A percentile compares a stretch with the other conserved stretches of the same genome.
These are phyloP conservation scores for Xylogone sp. DNA, from an alignment of 2,329 filamentous ascomycete genomes.

Conservation along the genomic window DNA sequence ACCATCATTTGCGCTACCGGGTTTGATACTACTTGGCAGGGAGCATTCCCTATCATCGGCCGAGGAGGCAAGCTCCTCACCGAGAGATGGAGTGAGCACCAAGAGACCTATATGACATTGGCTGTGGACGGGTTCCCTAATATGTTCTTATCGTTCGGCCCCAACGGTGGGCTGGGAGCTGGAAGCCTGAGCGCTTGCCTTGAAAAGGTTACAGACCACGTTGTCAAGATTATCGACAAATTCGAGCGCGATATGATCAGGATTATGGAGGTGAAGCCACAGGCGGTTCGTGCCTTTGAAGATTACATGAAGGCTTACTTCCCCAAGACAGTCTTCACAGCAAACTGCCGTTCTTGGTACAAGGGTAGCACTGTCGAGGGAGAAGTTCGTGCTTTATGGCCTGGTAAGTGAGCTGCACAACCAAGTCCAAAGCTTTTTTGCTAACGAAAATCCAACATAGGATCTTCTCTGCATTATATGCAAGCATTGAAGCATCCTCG, in stretches of 20 bases:
- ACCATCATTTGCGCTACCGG: conserved; percentile 27
- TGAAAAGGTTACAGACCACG: not conserved
- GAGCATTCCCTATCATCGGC: conserved; percentile 12
- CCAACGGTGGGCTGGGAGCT: conserved; percentile 5
- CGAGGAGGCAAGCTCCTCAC: not conserved
- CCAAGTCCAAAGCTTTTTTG: too few relatives aligned
- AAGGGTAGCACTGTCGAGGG: not conserved
- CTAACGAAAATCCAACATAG: too few relatives aligned
- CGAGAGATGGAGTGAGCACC: conserved; percentile 6
- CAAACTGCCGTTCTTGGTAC: conserved; percentile 15
- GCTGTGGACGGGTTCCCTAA: conserved; percentile 2
- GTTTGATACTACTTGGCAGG: conserved; percentile 13
- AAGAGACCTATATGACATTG: conserved; percentile 8
- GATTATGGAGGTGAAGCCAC: conserved; percentile 37
- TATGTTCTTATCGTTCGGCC: conserved; percentile 3
- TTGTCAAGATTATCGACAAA: conserved; percentile 2
- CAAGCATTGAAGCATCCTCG: conserved; percentile 42
- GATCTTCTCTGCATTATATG: too few relatives aligned
- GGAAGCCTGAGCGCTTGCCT: not conserved
- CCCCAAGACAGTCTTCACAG: conserved; percentile 31
- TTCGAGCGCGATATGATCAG: conserved; percentile 42
- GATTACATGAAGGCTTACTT: conserved; percentile 32
- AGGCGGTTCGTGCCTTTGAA: conserved; percentile 44
- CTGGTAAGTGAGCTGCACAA: not conserved
- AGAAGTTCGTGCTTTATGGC: not conserved